phyloP scores from a whole-genome alignment of 192 early-diverging fungal genomes.

The Podila minutissima region DNA sequence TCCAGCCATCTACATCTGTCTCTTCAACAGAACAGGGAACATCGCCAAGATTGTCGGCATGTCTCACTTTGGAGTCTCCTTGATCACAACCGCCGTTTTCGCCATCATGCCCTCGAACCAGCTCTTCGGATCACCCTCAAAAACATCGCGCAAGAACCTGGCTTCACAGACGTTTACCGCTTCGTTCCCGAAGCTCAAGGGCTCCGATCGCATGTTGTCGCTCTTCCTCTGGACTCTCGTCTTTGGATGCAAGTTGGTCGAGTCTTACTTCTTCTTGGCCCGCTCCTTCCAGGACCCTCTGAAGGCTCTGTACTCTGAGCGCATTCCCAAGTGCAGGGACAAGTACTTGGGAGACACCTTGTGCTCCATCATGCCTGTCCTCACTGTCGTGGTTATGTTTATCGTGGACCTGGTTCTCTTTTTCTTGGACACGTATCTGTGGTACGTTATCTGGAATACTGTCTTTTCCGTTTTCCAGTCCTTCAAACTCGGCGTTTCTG shows the following conservation, averaged over 20 bases:
- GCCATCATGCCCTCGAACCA: slow-evolving; percentile 68
- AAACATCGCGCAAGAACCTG: slow-evolving; percentile 29
- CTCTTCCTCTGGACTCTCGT: slow-evolving; percentile 73
- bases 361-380: slow-evolving; percentile 68
- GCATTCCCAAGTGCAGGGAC: slow-evolving; percentile 62
- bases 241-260: slow-evolving; percentile 76
- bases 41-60: slow-evolving; percentile 67
- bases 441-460: slow-evolving; percentile 85
- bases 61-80: slow-evolving; percentile 69
- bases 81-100: slow-evolving; percentile 68
- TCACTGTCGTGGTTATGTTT: slow-evolving; percentile 75
- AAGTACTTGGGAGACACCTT: slow-evolving; percentile 59
- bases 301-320: slow-evolving; percentile 55
- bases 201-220: slow-evolving; percentile 70
- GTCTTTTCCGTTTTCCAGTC: slow-evolving; percentile 75
- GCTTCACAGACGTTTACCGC: slow-evolving; percentile 67
- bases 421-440: slow-evolving; percentile 84
- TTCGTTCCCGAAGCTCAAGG: slow-evolving; percentile 73
- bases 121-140: slow-evolving; percentile 49
- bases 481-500: slow-evolving; percentile 77
- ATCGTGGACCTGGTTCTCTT: slow-evolving; percentile 75
- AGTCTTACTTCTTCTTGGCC: slow-evolving; percentile 82
- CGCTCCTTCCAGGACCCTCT: slow-evolving; percentile 78
- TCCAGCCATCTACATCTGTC: slow-evolving; percentile 66
- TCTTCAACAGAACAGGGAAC: slow-evolving; percentile 38